These are phyloP conservation scores for Penicillium soppii DNA, from an alignment of 495 filamentous ascomycete genomes.

Conservation along the genomic window DNA sequence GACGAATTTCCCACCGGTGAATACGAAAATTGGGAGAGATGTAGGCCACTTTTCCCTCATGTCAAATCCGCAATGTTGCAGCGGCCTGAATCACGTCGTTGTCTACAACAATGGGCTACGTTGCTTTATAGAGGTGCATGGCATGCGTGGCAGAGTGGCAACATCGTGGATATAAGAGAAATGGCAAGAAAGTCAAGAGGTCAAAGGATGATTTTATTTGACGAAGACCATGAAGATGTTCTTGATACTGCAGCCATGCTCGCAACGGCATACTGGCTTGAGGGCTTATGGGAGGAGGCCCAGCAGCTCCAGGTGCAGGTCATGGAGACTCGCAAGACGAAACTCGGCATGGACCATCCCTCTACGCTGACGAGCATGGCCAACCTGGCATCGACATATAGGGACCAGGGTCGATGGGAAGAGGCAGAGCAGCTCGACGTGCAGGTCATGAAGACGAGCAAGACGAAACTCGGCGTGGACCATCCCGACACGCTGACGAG, in stretches of 20 bases:
- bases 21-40: constrained; percentile 5
- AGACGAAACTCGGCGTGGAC: not conserved
- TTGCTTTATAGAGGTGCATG: not conserved
- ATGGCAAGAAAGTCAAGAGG: not conserved
- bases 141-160: not conserved
- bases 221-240: constrained; percentile 11
- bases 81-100: not conserved
- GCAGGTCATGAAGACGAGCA: not conserved
- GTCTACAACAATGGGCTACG: not conserved
- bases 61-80: not conserved
- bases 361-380: not conserved
- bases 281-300: constrained; percentile 24
- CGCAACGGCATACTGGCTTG: constrained; percentile 16
- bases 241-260: constrained; percentile 15
- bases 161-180: not conserved
- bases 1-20: not conserved
- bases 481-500: not conserved
- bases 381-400: not conserved
- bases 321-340: not conserved
- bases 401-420: not conserved
- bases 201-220: not conserved
- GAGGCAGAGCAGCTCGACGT: not conserved
- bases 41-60: not conserved
- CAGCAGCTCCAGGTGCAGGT: constrained; percentile 11
- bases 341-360: not conserved